Base-by-base conservation (phyloP, 495 filamentous ascomycete species). In the Endocarpon pusillum region DNA sequence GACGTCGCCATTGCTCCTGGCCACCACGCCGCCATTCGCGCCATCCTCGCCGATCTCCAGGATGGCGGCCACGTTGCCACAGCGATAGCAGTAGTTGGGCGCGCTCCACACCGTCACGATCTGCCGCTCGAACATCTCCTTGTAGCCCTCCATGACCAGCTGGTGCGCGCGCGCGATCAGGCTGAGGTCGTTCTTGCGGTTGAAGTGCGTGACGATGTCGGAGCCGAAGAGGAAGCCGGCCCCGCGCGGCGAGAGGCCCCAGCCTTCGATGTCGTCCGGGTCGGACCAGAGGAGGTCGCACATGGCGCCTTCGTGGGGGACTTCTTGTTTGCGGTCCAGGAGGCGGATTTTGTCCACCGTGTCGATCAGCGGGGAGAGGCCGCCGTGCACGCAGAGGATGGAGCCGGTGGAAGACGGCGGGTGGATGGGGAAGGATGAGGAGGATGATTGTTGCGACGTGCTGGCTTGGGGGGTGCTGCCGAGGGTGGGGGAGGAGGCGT, bases 121-220 rank as follows among this genome's bases (percentile, higher is more conserved):
- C 16, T 71, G 79, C 11, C 68, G 72, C 43, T 96, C 87, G 44
- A 94, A 94, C 87, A 94, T 94, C 59, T 94, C 89, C 54, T 96
- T 96, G 56, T 93, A 96, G 6, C 89, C 89, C 53, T 97, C 89
- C 89, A 96, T 97, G 21, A 97, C 89, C 17, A 97, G 72, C 56
- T 97, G 89, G 50, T 97, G 89, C 12, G 89, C 89, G 36, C 89
- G 73, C 32, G 89, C 89, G 32, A 97, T 86, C 25, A 97, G 64
- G 3, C 75, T 81, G 6, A 97, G 66, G 49, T 92, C 82, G 51
- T 97, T 97, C 12, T 69, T 65, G 52, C 93, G 76, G 52, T 96
- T 97, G 61, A 97, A 97, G 36, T 72, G 67, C 48, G 87, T 93
- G 38, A 96, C 89, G 38, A 96, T 94, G 52, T 97, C 85, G 11